Percentiles rank a stretch among this genome's conserved stretches.
Evolutionary conservation across 768 basidiomycete genomes (phyloP).

Genomic region (Cystobasidium ongulense): DNA sequence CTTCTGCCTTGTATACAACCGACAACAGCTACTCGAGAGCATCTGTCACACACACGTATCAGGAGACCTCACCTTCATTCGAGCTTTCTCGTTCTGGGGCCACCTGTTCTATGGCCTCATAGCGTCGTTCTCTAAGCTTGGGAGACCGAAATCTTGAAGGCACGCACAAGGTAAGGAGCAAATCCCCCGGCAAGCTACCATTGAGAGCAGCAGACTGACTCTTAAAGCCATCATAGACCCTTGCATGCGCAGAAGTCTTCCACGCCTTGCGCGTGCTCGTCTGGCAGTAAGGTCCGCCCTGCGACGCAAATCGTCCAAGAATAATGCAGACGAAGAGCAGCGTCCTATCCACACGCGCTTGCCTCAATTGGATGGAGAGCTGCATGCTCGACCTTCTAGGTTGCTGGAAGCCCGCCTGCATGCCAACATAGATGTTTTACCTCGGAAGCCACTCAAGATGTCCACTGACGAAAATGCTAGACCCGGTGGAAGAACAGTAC

Average conservation of each 20-base stretch:
- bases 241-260: neutral
- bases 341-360: neutral
- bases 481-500: neutral
- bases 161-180: no score
- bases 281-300: neutral
- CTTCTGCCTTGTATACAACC: neutral
- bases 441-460: neutral
- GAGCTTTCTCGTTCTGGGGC: no score
- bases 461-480: neutral
- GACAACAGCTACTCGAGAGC: neutral
- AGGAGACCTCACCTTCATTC: no score
- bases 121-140: no score
- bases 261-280: neutral
- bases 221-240: no score
- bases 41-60: no score
- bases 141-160: no score
- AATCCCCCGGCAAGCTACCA: no score
- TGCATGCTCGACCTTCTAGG: neutral
- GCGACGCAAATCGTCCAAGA: neutral
- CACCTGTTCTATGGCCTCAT: no score
- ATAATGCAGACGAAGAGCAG: neutral
- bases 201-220: no score
- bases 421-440: neutral
- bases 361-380: neutral
- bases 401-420: slow-evolving; percentile 4